Percentiles rank a stretch among this genome's conserved stretches.
Conservation (phyloP, 345 rosid species). For the Alliaria petiolata region DNA sequence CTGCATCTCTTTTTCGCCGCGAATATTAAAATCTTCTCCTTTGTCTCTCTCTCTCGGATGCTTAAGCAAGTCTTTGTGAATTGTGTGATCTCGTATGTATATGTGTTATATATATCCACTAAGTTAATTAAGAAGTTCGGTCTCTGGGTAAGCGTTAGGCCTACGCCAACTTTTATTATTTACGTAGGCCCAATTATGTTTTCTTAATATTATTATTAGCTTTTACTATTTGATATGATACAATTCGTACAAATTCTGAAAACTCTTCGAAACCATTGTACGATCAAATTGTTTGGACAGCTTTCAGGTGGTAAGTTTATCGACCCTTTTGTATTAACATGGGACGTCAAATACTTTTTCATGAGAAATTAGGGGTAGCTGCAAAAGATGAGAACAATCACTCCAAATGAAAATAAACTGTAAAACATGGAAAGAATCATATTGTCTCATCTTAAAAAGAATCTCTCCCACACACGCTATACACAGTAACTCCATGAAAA, state of each 20-base stretch:
- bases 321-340: too few relatives aligned
- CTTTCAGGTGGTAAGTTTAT: too few relatives aligned
- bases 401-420: neutral
- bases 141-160: constrained; percentile 15
- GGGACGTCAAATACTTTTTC: neutral
- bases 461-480: constrained; percentile 27
- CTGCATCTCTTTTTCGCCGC: constrained; percentile 35
- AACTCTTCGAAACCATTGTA: too few relatives aligned
- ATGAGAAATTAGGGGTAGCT: neutral
- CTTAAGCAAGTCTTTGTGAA: neutral
- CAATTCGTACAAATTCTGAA: too few relatives aligned
- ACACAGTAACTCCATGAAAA: constrained; percentile 20
- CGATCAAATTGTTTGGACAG: too few relatives aligned
- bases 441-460: constrained; percentile 3
- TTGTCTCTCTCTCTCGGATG: neutral
- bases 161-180: constrained; percentile 19
- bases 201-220: neutral
- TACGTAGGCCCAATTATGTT: neutral
- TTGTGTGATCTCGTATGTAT: neutral
- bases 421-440: neutral
- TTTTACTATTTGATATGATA: too few relatives aligned
- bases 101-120: neutral
- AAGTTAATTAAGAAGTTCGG: neutral
- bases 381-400: neutral
- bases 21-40: neutral